Conservation (phyloP, 1,139 yeast species). For the Pichia sp. region DNA sequence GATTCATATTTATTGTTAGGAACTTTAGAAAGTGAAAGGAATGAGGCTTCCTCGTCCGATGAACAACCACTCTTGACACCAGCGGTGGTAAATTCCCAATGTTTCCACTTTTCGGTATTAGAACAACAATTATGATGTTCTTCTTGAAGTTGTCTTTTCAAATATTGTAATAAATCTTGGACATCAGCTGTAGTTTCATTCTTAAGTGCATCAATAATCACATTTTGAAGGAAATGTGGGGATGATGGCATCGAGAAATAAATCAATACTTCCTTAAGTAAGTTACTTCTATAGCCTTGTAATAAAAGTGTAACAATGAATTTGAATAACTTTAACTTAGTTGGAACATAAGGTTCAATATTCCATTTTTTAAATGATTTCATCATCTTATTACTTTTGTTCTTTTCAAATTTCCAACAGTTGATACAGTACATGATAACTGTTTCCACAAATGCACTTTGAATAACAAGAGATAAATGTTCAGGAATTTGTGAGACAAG, state of each 20-base stretch:
- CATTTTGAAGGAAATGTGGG: conserved; percentile 23
- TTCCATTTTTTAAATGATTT: conserved; percentile 21
- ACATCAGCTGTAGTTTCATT: conserved; percentile 12
- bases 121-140: conserved; percentile 26
- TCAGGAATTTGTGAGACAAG: conserved; percentile 28
- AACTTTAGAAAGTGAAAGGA: neutral
- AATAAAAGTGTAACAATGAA: conserved; percentile 21
- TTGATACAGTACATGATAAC: conserved; percentile 39
- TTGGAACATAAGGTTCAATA: conserved; percentile 22
- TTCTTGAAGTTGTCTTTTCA: conserved; percentile 19
- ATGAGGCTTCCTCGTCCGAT: neutral
- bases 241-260: conserved; percentile 27
- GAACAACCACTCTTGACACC: neutral
- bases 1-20: conserved; percentile 1
- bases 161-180: conserved; percentile 19
- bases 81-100: conserved; percentile 10
- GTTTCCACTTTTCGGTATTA: conserved; percentile 6
- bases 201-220: conserved; percentile 19
- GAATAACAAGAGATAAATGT: conserved; percentile 20
- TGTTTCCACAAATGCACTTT: conserved; percentile 34
- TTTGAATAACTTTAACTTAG: conserved; percentile 22
- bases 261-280: conserved; percentile 25
- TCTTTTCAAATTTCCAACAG: conserved; percentile 36
- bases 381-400: conserved; percentile 17
- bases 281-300: conserved; percentile 21